Conservation (phyloP, 441 rosid genomes). For the Biscutella auriculata region DNA sequence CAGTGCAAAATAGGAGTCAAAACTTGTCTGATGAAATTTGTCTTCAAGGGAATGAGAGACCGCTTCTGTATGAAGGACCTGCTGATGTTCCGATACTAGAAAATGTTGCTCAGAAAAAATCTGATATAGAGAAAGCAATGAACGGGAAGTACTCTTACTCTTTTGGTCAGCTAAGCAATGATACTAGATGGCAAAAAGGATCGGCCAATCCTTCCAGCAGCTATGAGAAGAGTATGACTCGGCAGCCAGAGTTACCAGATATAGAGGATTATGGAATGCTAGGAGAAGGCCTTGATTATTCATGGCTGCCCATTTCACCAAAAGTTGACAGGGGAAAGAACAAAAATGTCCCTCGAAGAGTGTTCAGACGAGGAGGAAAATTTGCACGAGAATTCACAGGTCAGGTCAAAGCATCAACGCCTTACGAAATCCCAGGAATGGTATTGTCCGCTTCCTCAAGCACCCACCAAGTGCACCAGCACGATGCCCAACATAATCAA, state of each 20-base stretch:
- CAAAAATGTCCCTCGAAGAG: constrained; percentile 18
- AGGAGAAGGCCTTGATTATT: constrained; percentile 39
- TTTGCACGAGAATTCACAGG: constrained; percentile 12
- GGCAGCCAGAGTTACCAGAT: constrained; percentile 24
- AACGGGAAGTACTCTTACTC: constrained; percentile 24
- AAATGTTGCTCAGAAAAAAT: constrained; percentile 25
- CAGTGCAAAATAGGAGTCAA: constrained; percentile 21
- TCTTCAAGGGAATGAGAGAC: constrained; percentile 24
- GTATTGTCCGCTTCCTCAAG: constrained; percentile 19
- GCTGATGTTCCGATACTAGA: constrained; percentile 23
- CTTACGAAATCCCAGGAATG: constrained; percentile 18
- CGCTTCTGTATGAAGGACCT: constrained; percentile 23
- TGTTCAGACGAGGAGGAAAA: constrained; percentile 20
- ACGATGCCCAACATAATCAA: constrained; percentile 24
- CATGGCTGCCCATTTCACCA: constrained; percentile 38
- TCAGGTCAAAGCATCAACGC: constrained; percentile 17
- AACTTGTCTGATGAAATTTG: constrained; percentile 29
- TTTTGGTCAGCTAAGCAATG: constrained; percentile 27
- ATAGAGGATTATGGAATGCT: constrained; percentile 27
- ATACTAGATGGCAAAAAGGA: constrained; percentile 17
- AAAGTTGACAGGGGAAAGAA: constrained; percentile 24
- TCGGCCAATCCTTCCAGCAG: constrained; percentile 23
- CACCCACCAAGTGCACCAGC: constrained; percentile 23
- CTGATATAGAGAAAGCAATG: constrained; percentile 19
- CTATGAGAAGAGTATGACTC: constrained; percentile 21